These are phyloP conservation scores for Colletotrichum brevisporum DNA, from an alignment of 2,329 filamentous ascomycete species.

Conservation along the genomic window DNA sequence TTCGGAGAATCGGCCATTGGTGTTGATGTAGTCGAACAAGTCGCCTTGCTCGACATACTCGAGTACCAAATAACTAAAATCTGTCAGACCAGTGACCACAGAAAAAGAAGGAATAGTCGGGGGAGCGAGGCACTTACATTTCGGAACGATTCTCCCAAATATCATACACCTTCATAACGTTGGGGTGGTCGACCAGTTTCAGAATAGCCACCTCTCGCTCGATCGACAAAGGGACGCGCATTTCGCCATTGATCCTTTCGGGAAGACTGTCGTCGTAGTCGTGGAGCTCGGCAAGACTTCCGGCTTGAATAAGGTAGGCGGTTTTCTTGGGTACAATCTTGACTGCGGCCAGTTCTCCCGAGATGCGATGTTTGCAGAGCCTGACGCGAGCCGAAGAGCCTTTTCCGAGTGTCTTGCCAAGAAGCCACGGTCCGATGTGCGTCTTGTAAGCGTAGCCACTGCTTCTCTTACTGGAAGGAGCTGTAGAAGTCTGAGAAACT, in stretches of 20 bases:
- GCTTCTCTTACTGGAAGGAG: slow-evolving; percentile 54
- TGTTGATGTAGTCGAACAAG: slow-evolving; percentile 88
- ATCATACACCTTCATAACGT: slow-evolving; percentile 94
- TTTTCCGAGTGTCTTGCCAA: slow-evolving; percentile 90
- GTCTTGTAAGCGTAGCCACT: slow-evolving; percentile 69
- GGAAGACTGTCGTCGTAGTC: slow-evolving; percentile 74
- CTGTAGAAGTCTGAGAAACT: slow-evolving; percentile 56
- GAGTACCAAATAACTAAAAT: slow-evolving; percentile 86
- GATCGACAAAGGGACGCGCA: slow-evolving; percentile 86
- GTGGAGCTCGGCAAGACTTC: slow-evolving; percentile 88
- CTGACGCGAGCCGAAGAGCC: slow-evolving; percentile 92
- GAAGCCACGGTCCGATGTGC: slow-evolving; percentile 92
- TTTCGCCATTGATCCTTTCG: slow-evolving; percentile 70
- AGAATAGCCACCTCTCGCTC: slow-evolving; percentile 97
- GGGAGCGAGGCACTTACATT: slow-evolving; percentile 75
- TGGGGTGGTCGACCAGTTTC: slow-evolving; percentile 94
- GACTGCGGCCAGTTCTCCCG: slow-evolving; percentile 87
- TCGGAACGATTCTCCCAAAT: slow-evolving; percentile 98
- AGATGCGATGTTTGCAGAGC: slow-evolving; percentile 83
- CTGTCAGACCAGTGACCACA: slow-evolving; percentile 43
- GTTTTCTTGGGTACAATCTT: slow-evolving; percentile 94
- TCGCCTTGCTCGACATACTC: slow-evolving; percentile 88
- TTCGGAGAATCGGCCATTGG: slow-evolving; percentile 81
- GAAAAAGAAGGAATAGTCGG: background rate
- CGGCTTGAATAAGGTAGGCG: slow-evolving; percentile 84